phyloP scores from a whole-genome alignment of 768 basidiomycete species.

The Amanita molliuscula region DNA sequence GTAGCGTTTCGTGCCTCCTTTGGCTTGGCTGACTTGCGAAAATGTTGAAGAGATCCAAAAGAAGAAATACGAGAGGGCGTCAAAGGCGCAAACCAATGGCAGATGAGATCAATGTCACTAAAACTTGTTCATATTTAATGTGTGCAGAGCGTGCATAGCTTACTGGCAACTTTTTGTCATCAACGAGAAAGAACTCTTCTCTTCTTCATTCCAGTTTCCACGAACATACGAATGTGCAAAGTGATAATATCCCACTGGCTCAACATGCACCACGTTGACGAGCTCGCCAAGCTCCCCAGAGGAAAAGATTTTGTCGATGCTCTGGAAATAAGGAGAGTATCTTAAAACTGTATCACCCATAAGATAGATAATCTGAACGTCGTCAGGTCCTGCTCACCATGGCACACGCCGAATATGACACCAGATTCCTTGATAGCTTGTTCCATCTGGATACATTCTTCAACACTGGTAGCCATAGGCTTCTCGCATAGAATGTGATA shows the following conservation, averaged over 20 bases:
- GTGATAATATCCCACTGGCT: constrained; percentile 81
- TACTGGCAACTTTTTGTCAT: constrained; percentile 92
- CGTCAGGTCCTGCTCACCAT: constrained; percentile 40
- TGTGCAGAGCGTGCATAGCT: constrained; percentile 15
- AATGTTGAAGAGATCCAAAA: constrained; percentile 80
- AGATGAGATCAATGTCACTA: constrained; percentile 81
- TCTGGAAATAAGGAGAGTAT: constrained; percentile 76
- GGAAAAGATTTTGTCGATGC: constrained; percentile 57
- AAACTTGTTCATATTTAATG: constrained; percentile 4
- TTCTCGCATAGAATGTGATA: constrained; percentile 92
- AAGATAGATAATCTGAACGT: not conserved
- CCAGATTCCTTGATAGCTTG: constrained; percentile 56
- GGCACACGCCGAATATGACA: constrained; percentile 79
- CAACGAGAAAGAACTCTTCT: constrained; percentile 65
- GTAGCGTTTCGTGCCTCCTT: constrained; percentile 51
- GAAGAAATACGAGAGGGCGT: constrained; percentile 65
- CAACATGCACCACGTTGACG: constrained; percentile 75
- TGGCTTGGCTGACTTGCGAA: constrained; percentile 67
- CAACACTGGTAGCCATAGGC: constrained; percentile 73
- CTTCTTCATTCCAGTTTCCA: constrained; percentile 68
- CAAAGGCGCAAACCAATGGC: constrained; percentile 63
- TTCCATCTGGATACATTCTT: constrained; percentile 71
- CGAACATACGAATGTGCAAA: constrained; percentile 88
- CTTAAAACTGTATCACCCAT: constrained; percentile 51
- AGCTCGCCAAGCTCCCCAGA: constrained; percentile 68